phyloP scores from a whole-genome alignment of 2,329 filamentous ascomycete genomes.

The Aspergillus awamori region DNA sequence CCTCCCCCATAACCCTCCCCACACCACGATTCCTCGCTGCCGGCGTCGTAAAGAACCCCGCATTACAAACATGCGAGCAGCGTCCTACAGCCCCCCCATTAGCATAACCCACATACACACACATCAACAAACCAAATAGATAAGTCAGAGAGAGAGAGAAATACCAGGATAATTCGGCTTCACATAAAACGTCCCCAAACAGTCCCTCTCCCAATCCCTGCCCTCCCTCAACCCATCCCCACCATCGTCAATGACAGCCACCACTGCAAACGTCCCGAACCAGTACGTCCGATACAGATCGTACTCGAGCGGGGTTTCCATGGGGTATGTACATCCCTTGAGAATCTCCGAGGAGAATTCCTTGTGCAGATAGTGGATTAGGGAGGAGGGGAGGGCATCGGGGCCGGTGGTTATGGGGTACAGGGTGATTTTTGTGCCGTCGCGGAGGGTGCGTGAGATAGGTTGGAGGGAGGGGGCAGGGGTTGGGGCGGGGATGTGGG shows the following conservation, averaged over 20 bases:
- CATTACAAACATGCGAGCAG: constrained; percentile 45
- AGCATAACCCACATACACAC: neutral
- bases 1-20: constrained; percentile 40
- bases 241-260: constrained; percentile 31
- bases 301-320: constrained; percentile 37
- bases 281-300: constrained; percentile 40
- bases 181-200: constrained; percentile 45
- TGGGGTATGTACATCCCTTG: constrained; percentile 43
- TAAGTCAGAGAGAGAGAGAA: constrained; percentile 7
- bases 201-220: constrained; percentile 39
- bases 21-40: constrained; percentile 39
- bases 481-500: constrained; percentile 30
- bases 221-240: constrained; percentile 25
- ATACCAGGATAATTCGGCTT: constrained; percentile 47
- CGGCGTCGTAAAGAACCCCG: constrained; percentile 39
- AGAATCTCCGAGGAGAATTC: constrained; percentile 42
- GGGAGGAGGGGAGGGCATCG: constrained; percentile 23
- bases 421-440: constrained; percentile 27
- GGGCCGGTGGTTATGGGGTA: constrained; percentile 34
- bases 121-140: neutral
- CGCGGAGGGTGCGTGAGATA: constrained; percentile 30
- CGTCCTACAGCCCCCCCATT: constrained; percentile 29
- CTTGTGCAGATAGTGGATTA: constrained; percentile 33
- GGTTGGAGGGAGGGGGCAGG: constrained; percentile 28
- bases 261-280: constrained; percentile 44